Conservation (phyloP, 768 basidiomycete genomes). For the Phylloporus scabripes region DNA sequence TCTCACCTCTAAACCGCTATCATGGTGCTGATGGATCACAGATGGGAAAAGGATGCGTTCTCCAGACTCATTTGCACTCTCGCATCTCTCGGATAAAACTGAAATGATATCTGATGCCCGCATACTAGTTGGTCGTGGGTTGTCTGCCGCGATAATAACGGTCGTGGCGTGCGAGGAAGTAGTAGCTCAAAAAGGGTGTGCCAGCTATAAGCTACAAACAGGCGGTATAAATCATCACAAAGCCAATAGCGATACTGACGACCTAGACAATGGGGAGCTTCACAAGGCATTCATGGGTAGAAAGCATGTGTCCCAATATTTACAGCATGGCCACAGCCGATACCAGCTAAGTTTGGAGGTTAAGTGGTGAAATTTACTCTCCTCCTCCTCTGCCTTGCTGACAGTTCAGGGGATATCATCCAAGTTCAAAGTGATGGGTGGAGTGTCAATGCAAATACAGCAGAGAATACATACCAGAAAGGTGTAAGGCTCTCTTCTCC, state of each 20-base stretch:
- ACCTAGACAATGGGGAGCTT: too few relatives aligned
- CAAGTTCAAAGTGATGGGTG: too few relatives aligned
- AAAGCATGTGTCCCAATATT: too few relatives aligned
- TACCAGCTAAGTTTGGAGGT: too few relatives aligned
- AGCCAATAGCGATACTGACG: too few relatives aligned
- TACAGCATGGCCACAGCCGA: too few relatives aligned
- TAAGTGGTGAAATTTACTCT: too few relatives aligned
- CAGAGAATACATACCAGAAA: neutral
- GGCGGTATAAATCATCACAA: too few relatives aligned
- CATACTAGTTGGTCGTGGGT: conserved; percentile 7
- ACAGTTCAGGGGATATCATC: neutral
- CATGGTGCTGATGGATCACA: conserved; percentile 51
- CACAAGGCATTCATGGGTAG: too few relatives aligned
- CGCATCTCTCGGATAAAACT: conserved; percentile 48
- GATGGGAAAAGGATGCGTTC: conserved; percentile 81
- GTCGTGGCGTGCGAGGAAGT: conserved; percentile 10
- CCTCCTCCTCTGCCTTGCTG: neutral
- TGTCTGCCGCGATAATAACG: too few relatives aligned
- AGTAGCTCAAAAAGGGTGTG: neutral
- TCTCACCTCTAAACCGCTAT: conserved; percentile 60
- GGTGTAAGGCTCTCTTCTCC: neutral
- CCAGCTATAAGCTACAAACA: too few relatives aligned
- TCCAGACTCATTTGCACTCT: conserved; percentile 53
- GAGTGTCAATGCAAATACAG: neutral
- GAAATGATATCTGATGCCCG: conserved; percentile 46